Evolutionary conservation across 345 rosid species (phyloP).

Genomic region (Rhizophora apiculata): DNA sequence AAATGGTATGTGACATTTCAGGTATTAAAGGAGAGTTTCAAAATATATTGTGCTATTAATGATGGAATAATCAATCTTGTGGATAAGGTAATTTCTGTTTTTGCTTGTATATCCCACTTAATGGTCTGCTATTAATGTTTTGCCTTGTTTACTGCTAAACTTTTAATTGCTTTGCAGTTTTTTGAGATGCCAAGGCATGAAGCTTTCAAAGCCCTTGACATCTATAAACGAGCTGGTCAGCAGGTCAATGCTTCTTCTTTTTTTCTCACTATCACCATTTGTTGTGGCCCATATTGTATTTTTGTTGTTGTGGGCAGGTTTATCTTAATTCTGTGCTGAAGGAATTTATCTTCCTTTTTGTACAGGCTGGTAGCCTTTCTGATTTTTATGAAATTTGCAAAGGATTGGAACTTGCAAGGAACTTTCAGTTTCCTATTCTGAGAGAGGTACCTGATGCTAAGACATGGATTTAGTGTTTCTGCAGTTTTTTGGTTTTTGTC

Average conservation of each 20-base stretch:
- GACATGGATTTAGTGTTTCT: constrained; percentile 2
- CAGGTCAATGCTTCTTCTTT: constrained; percentile 54
- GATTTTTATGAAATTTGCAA: constrained; percentile 91
- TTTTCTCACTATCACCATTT: background rate
- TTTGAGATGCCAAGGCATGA: constrained; percentile 98
- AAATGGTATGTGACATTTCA: constrained; percentile 31
- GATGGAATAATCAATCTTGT: constrained; percentile 99
- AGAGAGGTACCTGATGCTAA: constrained; percentile 62
- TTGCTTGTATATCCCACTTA: background rate
- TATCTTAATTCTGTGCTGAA: constrained; percentile 7
- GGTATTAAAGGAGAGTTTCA: constrained; percentile 98
- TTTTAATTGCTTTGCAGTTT: constrained; percentile 52
- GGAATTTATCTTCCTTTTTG: constrained; percentile 6
- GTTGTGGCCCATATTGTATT: background rate
- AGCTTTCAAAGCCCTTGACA: constrained; percentile 75
- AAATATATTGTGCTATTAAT: constrained; percentile 89
- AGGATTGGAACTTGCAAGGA: constrained; percentile 97
- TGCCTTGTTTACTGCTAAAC: constrained; percentile 3
- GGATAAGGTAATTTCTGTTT: constrained; percentile 66
- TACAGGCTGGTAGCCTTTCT: constrained; percentile 88
- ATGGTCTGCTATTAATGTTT: constrained; percentile 4
- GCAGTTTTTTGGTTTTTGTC: background rate
- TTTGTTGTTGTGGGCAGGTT: background rate
- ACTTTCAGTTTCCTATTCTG: constrained; percentile 89
- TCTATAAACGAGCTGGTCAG: constrained; percentile 77